Base-by-base conservation (phyloP, 495 filamentous ascomycete genomes). In the Polyplosphaeria fusca region DNA sequence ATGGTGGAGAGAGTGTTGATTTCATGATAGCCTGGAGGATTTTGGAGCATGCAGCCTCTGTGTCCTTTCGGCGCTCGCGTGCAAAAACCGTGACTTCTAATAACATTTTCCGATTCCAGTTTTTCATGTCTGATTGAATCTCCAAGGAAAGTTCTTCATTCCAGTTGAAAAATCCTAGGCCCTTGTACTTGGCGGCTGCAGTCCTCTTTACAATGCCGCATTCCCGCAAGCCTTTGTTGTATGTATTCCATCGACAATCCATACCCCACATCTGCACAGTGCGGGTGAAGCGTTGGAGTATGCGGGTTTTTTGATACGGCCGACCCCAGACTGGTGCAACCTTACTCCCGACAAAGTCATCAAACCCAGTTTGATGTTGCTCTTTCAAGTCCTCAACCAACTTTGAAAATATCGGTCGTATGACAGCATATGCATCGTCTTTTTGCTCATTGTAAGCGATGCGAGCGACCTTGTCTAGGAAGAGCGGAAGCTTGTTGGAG, bases 161-260 rank as follows among this genome's bases (percentile, higher is more conserved):
- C 52, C 42, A 48, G 28, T 56, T 47, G 42, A 26, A 18, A n/a
- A n/a, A n/a, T 9, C n/a, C 18, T 56, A 14, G 13, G n/a, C 18
- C n/a, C 9, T 14, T 3, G 24, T 53, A 53, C 18, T 44, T 53
- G 7, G 2, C 11, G 30, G 52, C 2, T 11, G 39, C 23, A 7
- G 52, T 7, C 23, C 27, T 51, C 7, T 4, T 35, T 2, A 45
- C 7, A 12, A 59, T 59, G 13, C 47, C 40, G 3, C 18, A 18
- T 25, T 52, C 55, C 18, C 48, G 55, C 14, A 59, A 13, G 20
- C 48, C 16, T 20, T 59, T 59, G 40, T 47, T 52, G 47, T 35
- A 46, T 2, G 55, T 59, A 12, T 52, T 44, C 55, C 55, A 59
- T 3, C 16, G 39, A 30, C 14, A 3, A 20, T 28, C 14, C 3